Base-by-base conservation (phyloP, 495 filamentous ascomycete genomes). In the Penicillium paxilli region DNA sequence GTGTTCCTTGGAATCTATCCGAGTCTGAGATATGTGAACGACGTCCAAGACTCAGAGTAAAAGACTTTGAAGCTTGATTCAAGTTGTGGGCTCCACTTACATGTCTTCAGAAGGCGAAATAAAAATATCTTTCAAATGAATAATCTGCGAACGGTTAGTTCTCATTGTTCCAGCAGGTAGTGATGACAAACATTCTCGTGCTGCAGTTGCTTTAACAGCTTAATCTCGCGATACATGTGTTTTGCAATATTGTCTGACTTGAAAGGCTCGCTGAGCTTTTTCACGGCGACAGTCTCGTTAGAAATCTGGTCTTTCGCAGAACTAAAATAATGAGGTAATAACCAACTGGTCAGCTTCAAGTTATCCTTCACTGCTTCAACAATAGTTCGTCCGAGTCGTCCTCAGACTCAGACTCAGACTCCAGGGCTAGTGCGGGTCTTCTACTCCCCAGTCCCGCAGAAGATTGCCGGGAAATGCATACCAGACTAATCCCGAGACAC, bases 191-290 rank as follows among this genome's bases (percentile, higher is more conserved):
- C 93, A 79, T 98, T 98, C 72, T 98, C 94, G 72, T 98, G 94
- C 61, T 84, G 88, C 40, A 98, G 75, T 65, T 96, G 93, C 77
- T 98, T 97, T 60, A 98, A 73, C 47, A 98, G 80, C 79, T 98
- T 97, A 70, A 98, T 77, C 65, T 98, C 94, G 54, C 94, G 87
- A 65, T 96, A 97, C 26, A 94, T 98, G 65, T 95, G 80, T 77
- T 97, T 96, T 8, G 94, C 92, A 40, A 98, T 77, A 35, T 96
- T 91, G 2, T 90, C 91, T 10, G 94, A 96, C 78, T 91, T 94
- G 77, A 98, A 98, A 5, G 94, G 94, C 78, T 98, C 96, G 87
- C 96, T 96, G 62, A 98, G 96, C 80, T 98, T 98, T 83, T 98
- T 98, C 59, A 98, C 91, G 32, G 94, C 94, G 45, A 98, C 93